Percentiles rank a stretch among this genome's conserved stretches.
phyloP scores from a whole-genome alignment of 176 grass and related monocot species.

The Sorghum bicolor region Sorghum_bicolor_NCBIv3 NC_012872.2:54141001-54141500 shows the following conservation, averaged over 20 bases:
- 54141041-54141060: too few relatives aligned
- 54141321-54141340: not conserved
- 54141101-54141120: not conserved
- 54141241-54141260: not conserved
- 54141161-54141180: not conserved
- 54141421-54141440: too few relatives aligned
- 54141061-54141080: not conserved
- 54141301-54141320: not conserved
- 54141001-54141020: too few relatives aligned
- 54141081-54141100: too few relatives aligned
- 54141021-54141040: too few relatives aligned
- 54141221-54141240: not conserved
- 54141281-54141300: not conserved
- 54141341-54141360: not conserved
- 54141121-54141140: not conserved
- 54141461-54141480: too few relatives aligned
- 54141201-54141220: not conserved
- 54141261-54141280: not conserved
- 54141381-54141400: not conserved
- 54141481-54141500: too few relatives aligned
- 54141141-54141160: not conserved
- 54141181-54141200: not conserved
- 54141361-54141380: not conserved
- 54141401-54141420: not conserved
- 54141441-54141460: too few relatives aligned